Evolutionary conservation across 2,329 filamentous ascomycete genomes (phyloP).

Genomic region (Beauveria varroae): DNA sequence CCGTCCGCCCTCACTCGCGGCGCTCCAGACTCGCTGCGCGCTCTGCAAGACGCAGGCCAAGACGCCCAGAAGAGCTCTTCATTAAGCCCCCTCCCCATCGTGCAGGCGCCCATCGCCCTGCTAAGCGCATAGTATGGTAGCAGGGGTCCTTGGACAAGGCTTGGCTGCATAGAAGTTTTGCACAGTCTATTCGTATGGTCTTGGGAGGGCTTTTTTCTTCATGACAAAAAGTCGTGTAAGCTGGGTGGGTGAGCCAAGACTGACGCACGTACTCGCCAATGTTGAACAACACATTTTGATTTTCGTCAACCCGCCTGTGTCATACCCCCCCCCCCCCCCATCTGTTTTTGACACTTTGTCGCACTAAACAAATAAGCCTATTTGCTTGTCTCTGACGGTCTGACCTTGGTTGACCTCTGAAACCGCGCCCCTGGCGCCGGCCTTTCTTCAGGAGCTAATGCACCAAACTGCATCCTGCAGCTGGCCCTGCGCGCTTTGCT

Average conservation of each 20-base stretch:
- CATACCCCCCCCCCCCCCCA: background rate
- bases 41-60: background rate
- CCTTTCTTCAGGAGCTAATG: background rate
- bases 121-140: background rate
- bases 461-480: background rate
- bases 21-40: background rate
- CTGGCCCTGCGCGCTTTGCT: background rate
- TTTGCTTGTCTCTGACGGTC: background rate
- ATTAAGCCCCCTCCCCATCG: background rate
- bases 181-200: no score
- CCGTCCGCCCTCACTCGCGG: background rate
- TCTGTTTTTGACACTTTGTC: background rate
- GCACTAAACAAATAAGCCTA: background rate
- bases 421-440: background rate
- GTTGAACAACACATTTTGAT: background rate
- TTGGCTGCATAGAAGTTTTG: background rate
- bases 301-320: background rate
- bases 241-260: background rate
- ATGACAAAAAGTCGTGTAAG: no score
- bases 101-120: conserved; percentile 3
- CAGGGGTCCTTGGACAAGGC: background rate
- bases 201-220: no score
- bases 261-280: background rate
- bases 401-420: background rate
- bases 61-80: background rate